Evolutionary conservation across 108 stramenopile genomes (phyloP), one percentile per base, ranked within the genome.

Genomic region (Cyclotella choctawhatcheeana): DNA sequence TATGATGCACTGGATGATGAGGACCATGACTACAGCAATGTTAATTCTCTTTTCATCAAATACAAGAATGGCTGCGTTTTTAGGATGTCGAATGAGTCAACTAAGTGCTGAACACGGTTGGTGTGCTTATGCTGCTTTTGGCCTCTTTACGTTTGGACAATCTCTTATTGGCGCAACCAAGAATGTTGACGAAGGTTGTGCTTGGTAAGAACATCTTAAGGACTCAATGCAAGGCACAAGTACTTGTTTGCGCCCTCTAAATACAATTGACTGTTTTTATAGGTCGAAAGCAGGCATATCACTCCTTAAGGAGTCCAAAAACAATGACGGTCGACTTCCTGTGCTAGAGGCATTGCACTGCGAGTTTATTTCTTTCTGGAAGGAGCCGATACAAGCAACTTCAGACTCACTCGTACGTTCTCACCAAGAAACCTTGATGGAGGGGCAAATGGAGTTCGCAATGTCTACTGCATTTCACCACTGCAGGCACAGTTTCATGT

Each of bases 311-410:
- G 8, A 56, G 4, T 40, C 8, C 37, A 14, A 21, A 1, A 22
- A 56, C 29, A 37, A 22, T 37, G 7, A 21, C 7, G 35, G 37
- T 21, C 40, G 21, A 2, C 7, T 61, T 5, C 59, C 59, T 43
- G 22, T 43, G 1, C 16, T 61, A 21, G 40, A 61, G 43, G 22
- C 40, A 0, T 37, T 43, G 40, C 21, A 24, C 40, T 2, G 43
- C 21, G 59, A 40, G 40, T 61, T 61, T 21, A 61, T 44, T 3
- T 21, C 35, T 10, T 61, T 61, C 59, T 61, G 59, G 59, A 61
- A 61, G 59, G 59, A 61, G 40, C 59, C 59, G 22, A 43, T 61
- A 22, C 59, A 61, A 44, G 59, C 59, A 10, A 43, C 59, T 2
- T 61, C 37, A 2, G 59, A 61, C 22, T 10, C 40, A 20, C 35